Percentiles rank a stretch among this genome's conserved stretches.
These are phyloP conservation scores for Tuber calosporum DNA, from an alignment of 495 filamentous ascomycete genomes.

Conservation along the genomic window DNA sequence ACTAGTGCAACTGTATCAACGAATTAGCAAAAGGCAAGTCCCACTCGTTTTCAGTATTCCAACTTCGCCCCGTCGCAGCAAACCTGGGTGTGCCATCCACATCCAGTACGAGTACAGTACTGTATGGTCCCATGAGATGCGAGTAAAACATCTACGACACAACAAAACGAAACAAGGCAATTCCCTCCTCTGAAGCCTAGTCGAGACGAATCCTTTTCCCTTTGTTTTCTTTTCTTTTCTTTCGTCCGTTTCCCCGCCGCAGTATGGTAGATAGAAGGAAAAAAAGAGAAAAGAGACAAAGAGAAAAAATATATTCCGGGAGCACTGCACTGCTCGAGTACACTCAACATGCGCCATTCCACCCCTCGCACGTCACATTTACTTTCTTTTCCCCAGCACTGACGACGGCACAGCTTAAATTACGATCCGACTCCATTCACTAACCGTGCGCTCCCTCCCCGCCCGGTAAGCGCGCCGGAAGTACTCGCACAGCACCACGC, in stretches of 20 bases:
- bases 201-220: not conserved
- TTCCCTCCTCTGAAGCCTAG: not conserved
- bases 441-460: not conserved
- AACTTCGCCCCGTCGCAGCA: not conserved
- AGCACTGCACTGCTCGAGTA: not conserved
- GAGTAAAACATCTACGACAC: not conserved
- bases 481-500: not conserved
- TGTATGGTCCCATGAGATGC: not conserved
- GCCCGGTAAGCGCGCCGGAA: not conserved
- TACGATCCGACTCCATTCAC: not conserved
- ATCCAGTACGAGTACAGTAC: not conserved
- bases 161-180: not conserved
- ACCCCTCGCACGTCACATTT: not conserved
- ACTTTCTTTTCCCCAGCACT: not conserved
- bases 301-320: too few species aligned
- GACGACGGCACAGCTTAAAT: not conserved
- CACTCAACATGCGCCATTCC: not conserved
- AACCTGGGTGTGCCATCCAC: not conserved
- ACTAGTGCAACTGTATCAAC: too few species aligned
- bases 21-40: not conserved
- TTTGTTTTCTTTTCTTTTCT: not conserved
- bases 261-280: too few species aligned
- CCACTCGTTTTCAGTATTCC: not conserved
- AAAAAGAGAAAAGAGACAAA: not conserved
- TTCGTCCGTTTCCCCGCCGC: not conserved